phyloP scores from a whole-genome alignment of 139 green algal species.

The Deuterostichococcus epilithicus region DNA sequence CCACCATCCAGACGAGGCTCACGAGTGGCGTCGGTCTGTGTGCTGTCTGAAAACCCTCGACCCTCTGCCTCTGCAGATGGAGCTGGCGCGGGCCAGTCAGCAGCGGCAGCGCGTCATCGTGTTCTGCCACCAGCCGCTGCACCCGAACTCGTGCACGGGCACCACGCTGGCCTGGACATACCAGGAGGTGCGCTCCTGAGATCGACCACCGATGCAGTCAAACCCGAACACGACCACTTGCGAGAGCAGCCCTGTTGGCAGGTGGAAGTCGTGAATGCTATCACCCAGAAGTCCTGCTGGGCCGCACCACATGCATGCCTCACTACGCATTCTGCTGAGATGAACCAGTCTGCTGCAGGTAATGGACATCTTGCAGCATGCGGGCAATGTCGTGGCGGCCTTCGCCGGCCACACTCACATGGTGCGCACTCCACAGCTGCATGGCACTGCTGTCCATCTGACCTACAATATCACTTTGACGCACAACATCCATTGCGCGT shows the following conservation, averaged over 20 bases:
- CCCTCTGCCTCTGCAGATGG: background rate
- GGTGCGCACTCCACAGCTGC: slow-evolving; percentile 9
- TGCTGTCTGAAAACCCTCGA: too few relatives aligned
- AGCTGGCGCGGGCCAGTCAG: slow-evolving; percentile 25
- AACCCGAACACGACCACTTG: background rate
- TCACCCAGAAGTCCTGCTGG: background rate
- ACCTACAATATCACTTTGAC: too few relatives aligned
- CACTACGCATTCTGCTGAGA: background rate
- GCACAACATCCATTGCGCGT: too few relatives aligned
- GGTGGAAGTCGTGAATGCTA: too few relatives aligned
- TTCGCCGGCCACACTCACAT: slow-evolving; percentile 65
- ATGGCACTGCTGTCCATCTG: too few relatives aligned
- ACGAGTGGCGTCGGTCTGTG: too few relatives aligned
- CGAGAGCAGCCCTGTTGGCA: too few relatives aligned
- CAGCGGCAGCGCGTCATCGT: slow-evolving; percentile 44
- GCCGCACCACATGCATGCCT: background rate
- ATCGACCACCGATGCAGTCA: too few relatives aligned
- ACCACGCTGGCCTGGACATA: slow-evolving; percentile 75
- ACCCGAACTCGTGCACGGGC: slow-evolving; percentile 40
- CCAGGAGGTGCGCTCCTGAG: slow-evolving; percentile 37
- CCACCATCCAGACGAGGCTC: too few relatives aligned
- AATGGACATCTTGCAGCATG: slow-evolving; percentile 31
- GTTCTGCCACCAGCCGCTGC: slow-evolving; percentile 37
- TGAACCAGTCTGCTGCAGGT: slow-evolving; percentile 7
- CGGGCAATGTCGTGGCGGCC: slow-evolving; percentile 45